These are phyloP conservation scores for Pisolithus sp. DNA, from an alignment of 768 basidiomycete species.

Conservation along the genomic window DNA sequence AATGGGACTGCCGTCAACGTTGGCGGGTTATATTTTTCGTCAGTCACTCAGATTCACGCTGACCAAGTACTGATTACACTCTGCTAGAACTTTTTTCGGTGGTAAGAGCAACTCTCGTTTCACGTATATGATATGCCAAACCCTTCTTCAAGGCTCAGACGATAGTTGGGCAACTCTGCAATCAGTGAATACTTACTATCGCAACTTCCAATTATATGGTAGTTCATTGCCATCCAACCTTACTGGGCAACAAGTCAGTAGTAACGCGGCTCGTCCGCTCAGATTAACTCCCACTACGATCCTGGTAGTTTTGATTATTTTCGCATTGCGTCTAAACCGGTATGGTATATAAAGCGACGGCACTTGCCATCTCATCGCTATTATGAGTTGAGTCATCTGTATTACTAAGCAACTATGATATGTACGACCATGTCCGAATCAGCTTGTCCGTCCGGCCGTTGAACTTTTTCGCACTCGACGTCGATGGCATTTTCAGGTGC, in stretches of 20 bases:
- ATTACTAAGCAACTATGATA: background rate
- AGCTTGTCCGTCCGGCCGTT: no score
- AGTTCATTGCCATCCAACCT: slow-evolving; percentile 43
- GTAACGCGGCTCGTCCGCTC: slow-evolving; percentile 1
- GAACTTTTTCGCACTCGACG: background rate
- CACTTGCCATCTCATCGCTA: background rate
- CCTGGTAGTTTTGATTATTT: background rate
- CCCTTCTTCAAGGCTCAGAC: slow-evolving; percentile 44
- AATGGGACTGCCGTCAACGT: slow-evolving; percentile 43
- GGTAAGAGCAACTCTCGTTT: slow-evolving; percentile 31
- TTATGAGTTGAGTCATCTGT: no score
- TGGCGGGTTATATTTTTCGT: slow-evolving; percentile 79
- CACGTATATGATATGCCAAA: slow-evolving; percentile 12
- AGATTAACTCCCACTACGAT: background rate
- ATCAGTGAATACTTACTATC: slow-evolving; percentile 67
- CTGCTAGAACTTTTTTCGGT: slow-evolving; percentile 71
- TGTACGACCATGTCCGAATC: background rate
- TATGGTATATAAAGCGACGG: background rate
- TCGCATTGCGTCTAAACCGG: background rate
- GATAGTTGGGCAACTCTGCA: slow-evolving; percentile 63
- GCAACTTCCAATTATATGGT: slow-evolving; percentile 65
- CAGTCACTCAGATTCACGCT: slow-evolving; percentile 18
- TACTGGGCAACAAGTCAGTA: slow-evolving; percentile 17
- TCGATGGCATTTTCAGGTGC: slow-evolving; percentile 85
- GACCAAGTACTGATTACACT: slow-evolving; percentile 1